Conservation (phyloP, 176 grass and related monocot species). For the Musa schizocarpa region DNA sequence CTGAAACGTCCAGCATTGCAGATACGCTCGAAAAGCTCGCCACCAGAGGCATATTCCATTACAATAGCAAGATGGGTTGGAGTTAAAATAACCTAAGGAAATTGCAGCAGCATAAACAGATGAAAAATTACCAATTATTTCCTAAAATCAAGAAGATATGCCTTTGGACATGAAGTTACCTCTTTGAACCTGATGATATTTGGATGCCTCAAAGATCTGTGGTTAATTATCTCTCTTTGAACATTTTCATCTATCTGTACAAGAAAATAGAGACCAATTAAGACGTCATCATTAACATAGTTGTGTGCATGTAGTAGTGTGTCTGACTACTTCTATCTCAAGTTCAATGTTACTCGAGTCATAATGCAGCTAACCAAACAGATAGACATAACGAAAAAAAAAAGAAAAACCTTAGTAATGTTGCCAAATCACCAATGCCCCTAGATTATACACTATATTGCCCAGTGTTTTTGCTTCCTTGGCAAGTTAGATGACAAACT, state of each 20-base stretch:
- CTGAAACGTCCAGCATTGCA: constrained; percentile 85
- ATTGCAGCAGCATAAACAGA: neutral
- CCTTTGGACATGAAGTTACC: constrained; percentile 36
- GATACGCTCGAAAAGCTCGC: constrained; percentile 89
- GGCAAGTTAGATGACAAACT: neutral
- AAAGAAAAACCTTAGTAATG: neutral
- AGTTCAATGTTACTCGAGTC: neutral
- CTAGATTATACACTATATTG: neutral
- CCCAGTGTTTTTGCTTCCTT: neutral
- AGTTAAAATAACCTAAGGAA: constrained; percentile 79
- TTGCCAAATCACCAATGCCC: neutral
- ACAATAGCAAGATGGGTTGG: constrained; percentile 97
- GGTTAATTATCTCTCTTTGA: constrained; percentile 98
- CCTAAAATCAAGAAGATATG: neutral
- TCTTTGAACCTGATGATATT: constrained; percentile 99
- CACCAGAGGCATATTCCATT: constrained; percentile 97
- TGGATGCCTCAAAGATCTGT: constrained; percentile 88
- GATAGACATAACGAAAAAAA: neutral
- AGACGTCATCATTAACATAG: neutral
- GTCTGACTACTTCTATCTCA: neutral
- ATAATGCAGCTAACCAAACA: neutral
- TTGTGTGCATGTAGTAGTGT: neutral
- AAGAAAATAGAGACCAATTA: neutral
- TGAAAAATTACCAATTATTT: neutral
- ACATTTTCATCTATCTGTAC: constrained; percentile 97